Evolutionary conservation across 495 filamentous ascomycete species (phyloP).

Genomic region (Penicillium fimorum): DNA sequence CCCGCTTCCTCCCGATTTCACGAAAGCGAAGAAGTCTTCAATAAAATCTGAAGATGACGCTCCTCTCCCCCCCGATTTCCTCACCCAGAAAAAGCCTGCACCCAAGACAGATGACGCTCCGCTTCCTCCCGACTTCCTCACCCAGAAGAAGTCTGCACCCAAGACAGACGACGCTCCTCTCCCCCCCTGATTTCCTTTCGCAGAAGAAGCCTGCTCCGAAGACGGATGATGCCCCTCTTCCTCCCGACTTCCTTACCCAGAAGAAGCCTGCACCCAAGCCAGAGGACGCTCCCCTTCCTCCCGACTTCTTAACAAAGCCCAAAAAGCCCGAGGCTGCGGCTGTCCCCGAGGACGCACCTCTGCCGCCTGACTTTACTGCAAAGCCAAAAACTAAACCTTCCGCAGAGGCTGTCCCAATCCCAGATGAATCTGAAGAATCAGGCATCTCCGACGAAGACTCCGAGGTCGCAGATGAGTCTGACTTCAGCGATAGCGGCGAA

Average conservation of each 20-base stretch:
- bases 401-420: constrained; percentile 28
- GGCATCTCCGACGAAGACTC: constrained; percentile 28
- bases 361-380: constrained; percentile 59
- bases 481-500: constrained; percentile 40
- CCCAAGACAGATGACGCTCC: constrained; percentile 47
- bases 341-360: constrained; percentile 43
- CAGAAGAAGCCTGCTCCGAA: constrained; percentile 27
- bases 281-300: constrained; percentile 51
- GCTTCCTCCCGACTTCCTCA: constrained; percentile 24
- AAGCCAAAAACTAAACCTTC: constrained; percentile 28
- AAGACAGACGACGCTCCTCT: constrained; percentile 35
- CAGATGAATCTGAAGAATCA: constrained; percentile 27
- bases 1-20: constrained; percentile 31
- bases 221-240: constrained; percentile 54
- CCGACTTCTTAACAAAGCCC: constrained; percentile 22
- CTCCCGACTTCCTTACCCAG: constrained; percentile 27
- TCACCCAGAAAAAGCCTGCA: constrained; percentile 23
- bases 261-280: constrained; percentile 33
- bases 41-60: constrained; percentile 10
- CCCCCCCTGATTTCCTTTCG: constrained; percentile 33
- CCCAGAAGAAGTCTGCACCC: constrained; percentile 7
- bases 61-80: constrained; percentile 44
- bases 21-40: constrained; percentile 12
- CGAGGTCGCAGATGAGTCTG: constrained; percentile 36
- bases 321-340: neutral